Conservation (phyloP, 805 yeast species). For the Suhomyces tanzawaensis region DNA sequence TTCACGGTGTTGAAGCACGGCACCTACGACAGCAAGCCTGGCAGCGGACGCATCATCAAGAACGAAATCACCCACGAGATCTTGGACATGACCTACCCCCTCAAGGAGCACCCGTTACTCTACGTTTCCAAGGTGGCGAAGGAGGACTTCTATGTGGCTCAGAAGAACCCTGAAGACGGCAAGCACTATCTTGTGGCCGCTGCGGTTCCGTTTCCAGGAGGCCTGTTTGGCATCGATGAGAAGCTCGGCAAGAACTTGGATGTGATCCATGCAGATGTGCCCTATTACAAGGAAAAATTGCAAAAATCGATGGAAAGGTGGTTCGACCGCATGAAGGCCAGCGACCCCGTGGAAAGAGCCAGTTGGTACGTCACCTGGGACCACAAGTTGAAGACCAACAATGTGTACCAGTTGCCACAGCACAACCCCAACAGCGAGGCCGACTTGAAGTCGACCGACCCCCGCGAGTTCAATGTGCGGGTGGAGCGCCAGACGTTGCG, state of each 20-base stretch:
- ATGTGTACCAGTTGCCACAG: constrained; percentile 54
- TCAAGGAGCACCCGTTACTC: constrained; percentile 61
- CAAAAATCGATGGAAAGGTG: constrained; percentile 71
- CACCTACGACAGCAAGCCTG: constrained; percentile 13
- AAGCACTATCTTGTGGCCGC: constrained; percentile 66
- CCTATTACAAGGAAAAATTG: constrained; percentile 64
- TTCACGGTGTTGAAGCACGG: constrained; percentile 46
- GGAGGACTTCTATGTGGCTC: constrained; percentile 69
- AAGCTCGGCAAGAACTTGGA: constrained; percentile 64
- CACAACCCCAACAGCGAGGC: constrained; percentile 34
- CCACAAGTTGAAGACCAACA: constrained; percentile 54
- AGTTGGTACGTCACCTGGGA: constrained; percentile 78
- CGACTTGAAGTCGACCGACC: constrained; percentile 36
- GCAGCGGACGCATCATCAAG: constrained; percentile 46
- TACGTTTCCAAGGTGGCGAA: constrained; percentile 68
- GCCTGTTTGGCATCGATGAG: constrained; percentile 60
- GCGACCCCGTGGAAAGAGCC: constrained; percentile 69
- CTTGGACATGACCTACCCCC: constrained; percentile 58
- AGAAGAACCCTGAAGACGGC: constrained; percentile 52
- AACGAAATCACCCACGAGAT: constrained; percentile 63
- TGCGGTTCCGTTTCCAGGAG: constrained; percentile 79
- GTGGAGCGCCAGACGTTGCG: constrained; percentile 73
- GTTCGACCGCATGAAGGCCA: constrained; percentile 60
- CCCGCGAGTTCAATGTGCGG: constrained; percentile 59
- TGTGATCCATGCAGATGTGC: constrained; percentile 64